Evolutionary conservation across 371 early-diverging fungal species (phyloP), one percentile per base, ranked within the genome.

Genomic region (Conidiobolus incongruus): DNA sequence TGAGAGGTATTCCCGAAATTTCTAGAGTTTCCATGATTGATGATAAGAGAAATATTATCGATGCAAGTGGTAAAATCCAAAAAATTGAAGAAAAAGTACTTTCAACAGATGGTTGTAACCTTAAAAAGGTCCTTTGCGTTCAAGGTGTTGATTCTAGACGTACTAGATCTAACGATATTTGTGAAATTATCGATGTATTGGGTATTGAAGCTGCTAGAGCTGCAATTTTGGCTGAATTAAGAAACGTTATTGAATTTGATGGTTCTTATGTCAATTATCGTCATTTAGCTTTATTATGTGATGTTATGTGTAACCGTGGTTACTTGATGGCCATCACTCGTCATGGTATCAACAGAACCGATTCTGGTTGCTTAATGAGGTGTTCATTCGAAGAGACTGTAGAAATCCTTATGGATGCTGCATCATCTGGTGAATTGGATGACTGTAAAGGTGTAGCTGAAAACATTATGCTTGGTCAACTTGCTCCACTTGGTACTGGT

Each of bases 301-400:
- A 99, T 65, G 82, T 95, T 29, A 99, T 99, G 99, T 97, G 97
- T 13, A 72, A 84, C 42, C 76, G 85, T 30, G 99, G 99, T 39
- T 64, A 70, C 46, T 54, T 98, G 46, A 88, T 90, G 74, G 95
- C 98, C 29, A 98, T 99, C 49, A 96, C 99, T 13, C 81, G 99
- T 45, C 99, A 99, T 56, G 99, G 99, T 54, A 96, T 97, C 57
- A 99, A 98, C 59, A 77, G 96, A 45, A 81, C 92, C 16, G 92
- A 92, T 50, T 81, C 91, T 2, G 90, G 97, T 44, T 96, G 93
- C 11, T 65, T 99, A 41, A 94, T 93, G 75, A 72, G 98, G 35
- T 88, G 89, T 56, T 92, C 99, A 4, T 99, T 99, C 51, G 99
- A 99, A 62, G 98, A 99, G 63, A 99, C 99, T 0, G 99, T 97